Evolutionary conservation across 2,329 filamentous ascomycete genomes (phyloP).

Genomic region (Trichoderma sp.): DNA sequence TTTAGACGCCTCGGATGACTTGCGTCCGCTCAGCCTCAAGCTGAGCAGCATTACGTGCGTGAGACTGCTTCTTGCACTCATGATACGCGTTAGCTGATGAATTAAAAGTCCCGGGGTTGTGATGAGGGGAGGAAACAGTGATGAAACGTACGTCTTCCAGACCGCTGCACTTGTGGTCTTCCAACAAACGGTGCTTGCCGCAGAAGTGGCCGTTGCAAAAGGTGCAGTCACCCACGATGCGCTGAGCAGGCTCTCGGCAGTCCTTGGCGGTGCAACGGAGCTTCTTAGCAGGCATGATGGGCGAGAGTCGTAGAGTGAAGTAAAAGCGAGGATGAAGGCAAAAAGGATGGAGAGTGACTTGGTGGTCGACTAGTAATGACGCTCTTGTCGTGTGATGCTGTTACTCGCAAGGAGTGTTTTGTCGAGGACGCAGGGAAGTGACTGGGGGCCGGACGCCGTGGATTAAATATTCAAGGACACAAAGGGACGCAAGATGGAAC

Average conservation of each 20-base stretch:
- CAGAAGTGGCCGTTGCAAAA: constrained; percentile 96
- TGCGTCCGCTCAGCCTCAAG: constrained; percentile 90
- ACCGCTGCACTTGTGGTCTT: constrained; percentile 90
- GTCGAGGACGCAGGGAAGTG: not conserved
- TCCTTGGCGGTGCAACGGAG: constrained; percentile 85
- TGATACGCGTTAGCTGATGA: not conserved
- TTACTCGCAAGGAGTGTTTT: not conserved
- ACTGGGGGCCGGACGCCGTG: not conserved
- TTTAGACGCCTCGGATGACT: constrained; percentile 85
- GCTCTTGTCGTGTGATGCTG: constrained; percentile 8
- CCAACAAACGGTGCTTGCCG: constrained; percentile 88
- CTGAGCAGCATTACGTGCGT: constrained; percentile 90
- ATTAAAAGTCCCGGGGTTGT: not conserved
- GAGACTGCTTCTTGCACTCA: constrained; percentile 93
- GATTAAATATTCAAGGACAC: constrained; percentile 3
- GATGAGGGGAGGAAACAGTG: constrained; percentile 23
- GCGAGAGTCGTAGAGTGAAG: not conserved
- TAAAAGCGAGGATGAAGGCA: not conserved
- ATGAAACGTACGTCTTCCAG: constrained; percentile 73
- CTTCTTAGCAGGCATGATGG: constrained; percentile 66
- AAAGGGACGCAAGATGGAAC: not conserved
- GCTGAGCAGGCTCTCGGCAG: constrained; percentile 84
- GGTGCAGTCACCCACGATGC: constrained; percentile 93
- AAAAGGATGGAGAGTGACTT: not conserved
- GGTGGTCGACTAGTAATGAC: not conserved